A percentile compares a stretch with the other conserved stretches of the same genome.
phyloP scores from a whole-genome alignment of 2,329 filamentous ascomycete species.

The Talaromyces pinophilus region DNA sequence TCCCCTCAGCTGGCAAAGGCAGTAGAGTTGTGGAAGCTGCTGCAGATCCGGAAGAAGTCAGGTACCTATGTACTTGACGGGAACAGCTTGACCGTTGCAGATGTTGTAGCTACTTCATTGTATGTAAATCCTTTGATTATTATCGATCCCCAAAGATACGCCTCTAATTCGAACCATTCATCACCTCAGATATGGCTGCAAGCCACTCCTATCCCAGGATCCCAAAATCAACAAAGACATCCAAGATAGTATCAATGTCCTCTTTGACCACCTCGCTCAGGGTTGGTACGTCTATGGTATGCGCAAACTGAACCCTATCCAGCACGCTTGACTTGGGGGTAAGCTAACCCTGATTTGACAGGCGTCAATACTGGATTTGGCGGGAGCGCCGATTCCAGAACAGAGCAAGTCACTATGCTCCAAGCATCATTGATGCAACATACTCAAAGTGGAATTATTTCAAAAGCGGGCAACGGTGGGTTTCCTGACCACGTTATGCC shows the following conservation, averaged over 20 bases:
- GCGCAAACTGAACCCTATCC: not conserved
- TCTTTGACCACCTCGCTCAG: slow-evolving; percentile 14
- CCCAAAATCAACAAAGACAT: slow-evolving; percentile 11
- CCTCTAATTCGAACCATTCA: not conserved
- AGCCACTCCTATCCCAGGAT: not conserved
- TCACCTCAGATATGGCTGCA: not conserved
- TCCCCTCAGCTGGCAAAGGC: not conserved
- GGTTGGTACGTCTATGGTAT: slow-evolving; percentile 17
- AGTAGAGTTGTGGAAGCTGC: not conserved
- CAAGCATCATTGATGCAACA: slow-evolving; percentile 60
- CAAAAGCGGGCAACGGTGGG: slow-evolving; percentile 11
- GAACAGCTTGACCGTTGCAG: slow-evolving; percentile 5
- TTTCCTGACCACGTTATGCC: slow-evolving; percentile 46
- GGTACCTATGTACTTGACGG: not conserved
- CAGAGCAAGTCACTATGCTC: slow-evolving; percentile 51
- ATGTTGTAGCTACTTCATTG: slow-evolving; percentile 5
- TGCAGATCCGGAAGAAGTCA: not conserved
- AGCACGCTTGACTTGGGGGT: not conserved
- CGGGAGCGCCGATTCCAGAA: slow-evolving; percentile 63
- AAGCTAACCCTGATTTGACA: not conserved
- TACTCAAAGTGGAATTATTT: slow-evolving; percentile 52
- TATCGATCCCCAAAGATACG: not conserved
- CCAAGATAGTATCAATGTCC: slow-evolving; percentile 14
- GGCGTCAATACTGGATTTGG: slow-evolving; percentile 68
- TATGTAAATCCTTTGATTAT: not conserved